Base-by-base conservation (phyloP, 83 land plant species). In the Thuja plicata region DNA sequence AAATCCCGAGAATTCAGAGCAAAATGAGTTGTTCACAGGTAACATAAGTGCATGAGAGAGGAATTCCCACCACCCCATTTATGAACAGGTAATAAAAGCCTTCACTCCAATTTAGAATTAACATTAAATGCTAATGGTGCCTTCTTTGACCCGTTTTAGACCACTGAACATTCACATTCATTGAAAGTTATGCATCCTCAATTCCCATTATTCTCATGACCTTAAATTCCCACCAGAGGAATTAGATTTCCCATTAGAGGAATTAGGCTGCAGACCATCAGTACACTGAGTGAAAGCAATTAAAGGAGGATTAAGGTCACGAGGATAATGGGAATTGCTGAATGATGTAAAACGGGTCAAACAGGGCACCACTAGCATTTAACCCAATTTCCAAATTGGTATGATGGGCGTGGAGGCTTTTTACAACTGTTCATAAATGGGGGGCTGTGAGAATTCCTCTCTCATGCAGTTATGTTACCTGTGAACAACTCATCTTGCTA, bases 1-100 rank as follows among this genome's bases (percentile, higher is more conserved):
- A 46, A n/a, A 82, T 82, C 50, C 85, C 11, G 85, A 82, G 34
- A 82, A 45, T n/a, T 45, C 32, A 45, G 85, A 46, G 84, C n/a
- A 46, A 45, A 0, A 82, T n/a, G 50, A n/a, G 50, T 24, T 82
- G 85, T 43, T 1, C 3, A 27, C 11, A 16, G 52, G 48, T 45
- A 45, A 45, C 54, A 41, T 21, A 38, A 79, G 38, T 40, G 82
- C 9, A 17, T 12, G 21, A 3, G 46, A 21, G 3, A 2, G 10
- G 83, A 24, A 40, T 79, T 79, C 27, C 12, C 12, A 38, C 41
- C 30, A 24, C n/a, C 83, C 11, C 83, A 79, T 79, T 79, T 79
- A 40, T 40, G 40, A 21, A 17, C 11, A 24, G 27, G 10, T 8
- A 34, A 79, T 79, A 79, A 41, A 46, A 27, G 10, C 10, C 48